Evolutionary conservation across 331 rosid genomes (phyloP).

Genomic region (Rosa hybrid): DNA sequence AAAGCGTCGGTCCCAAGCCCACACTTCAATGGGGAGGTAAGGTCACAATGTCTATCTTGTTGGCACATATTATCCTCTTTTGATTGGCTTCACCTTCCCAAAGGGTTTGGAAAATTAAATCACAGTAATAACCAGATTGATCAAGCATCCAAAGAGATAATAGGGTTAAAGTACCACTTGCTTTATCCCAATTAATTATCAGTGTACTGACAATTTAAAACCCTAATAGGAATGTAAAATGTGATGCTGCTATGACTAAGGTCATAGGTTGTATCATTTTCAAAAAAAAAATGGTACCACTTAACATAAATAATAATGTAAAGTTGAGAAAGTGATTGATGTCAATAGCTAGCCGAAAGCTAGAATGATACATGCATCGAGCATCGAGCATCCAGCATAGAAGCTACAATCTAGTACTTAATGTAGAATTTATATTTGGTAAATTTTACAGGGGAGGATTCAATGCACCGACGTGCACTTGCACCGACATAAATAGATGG

Average conservation of each 20-base stretch:
- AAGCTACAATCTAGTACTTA: background rate
- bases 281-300: background rate
- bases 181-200: background rate
- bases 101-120: background rate
- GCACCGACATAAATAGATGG: no score
- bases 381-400: background rate
- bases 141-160: background rate
- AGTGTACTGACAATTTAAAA: background rate
- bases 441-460: no score
- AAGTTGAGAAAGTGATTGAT: background rate
- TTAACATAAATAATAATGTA: background rate
- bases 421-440: no score
- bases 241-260: background rate
- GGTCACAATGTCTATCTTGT: constrained; percentile 29
- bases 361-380: background rate
- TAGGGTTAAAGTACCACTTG: background rate
- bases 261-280: background rate
- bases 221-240: background rate
- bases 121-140: background rate
- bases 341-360: background rate
- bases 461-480: no score
- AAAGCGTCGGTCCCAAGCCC: constrained; percentile 28
- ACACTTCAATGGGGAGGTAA: constrained; percentile 25
- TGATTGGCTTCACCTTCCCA: constrained; percentile 16
- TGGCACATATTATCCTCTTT: constrained; percentile 33